Evolutionary conservation across 2,329 filamentous ascomycete genomes (phyloP), one percentile per base, ranked within the genome.

Genomic region (Sarocladium oryzae): DNA sequence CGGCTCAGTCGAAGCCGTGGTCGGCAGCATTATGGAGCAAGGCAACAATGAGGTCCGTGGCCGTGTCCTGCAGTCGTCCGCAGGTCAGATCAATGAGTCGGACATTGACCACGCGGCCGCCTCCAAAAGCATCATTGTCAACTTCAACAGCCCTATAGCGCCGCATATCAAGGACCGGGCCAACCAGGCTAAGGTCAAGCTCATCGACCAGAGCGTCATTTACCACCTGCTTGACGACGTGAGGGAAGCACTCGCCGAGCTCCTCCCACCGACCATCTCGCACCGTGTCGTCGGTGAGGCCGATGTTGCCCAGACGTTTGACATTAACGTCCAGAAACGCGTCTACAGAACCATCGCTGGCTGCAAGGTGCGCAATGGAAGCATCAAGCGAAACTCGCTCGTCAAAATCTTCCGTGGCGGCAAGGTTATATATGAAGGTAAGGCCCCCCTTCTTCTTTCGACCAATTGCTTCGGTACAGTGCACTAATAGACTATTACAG

Each of bases 91-190:
- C 37, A 82, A 79, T 30, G 89, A 96, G 69, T 95, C 84, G 56
- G 93, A 99, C 65, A 77, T 99, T 51, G 88, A 96, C 62, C 88
- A 93, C 63, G 92, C 93, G 0, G 82, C 86, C 1, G 81, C 81
- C 16, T 88, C 92, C 2, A 77, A 81, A 24, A 89, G 87, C 32
- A 73, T 85, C 59, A 82, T 97, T 56, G 76, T 97, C 66, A 88
- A 88, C 60, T 99, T 99, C 77, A 96, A 96, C 69, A 82, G 81
- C 46, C 60, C 78, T 0, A 72, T 90, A 7, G 81, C 88, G 1
- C 76, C 78, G 7, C 74, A 84, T 50, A 86, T 96, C 57, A 75
- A 78, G 54, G 78, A 79, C 11, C 70, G 86, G 57, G 92, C 93
- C 2, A 82, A 87, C 54, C 71, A 78, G 8, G 76, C 81, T 45